A percentile compares a stretch with the other conserved stretches of the same genome.
phyloP scores from a whole-genome alignment of 495 filamentous ascomycete species.

The Penicillium malachiteum region DNA sequence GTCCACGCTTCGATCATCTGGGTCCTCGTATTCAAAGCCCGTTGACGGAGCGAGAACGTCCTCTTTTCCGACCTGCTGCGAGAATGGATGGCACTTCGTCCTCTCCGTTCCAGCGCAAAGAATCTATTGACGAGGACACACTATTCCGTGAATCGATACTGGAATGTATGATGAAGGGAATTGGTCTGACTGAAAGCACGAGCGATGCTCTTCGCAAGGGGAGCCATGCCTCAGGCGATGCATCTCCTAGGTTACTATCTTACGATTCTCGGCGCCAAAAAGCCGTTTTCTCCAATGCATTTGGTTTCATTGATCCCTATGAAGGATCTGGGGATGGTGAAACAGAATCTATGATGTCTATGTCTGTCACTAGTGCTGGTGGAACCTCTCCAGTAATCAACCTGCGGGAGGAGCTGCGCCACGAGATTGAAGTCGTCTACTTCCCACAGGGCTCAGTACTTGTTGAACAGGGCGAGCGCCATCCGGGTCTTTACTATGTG shows the following conservation, averaged over 20 bases:
- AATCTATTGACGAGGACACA: conserved; percentile 79
- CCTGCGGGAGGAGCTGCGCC: conserved; percentile 70
- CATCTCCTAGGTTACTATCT: conserved; percentile 79
- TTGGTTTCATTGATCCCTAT: conserved; percentile 90
- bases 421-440: conserved; percentile 97
- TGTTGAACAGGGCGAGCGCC: conserved; percentile 95
- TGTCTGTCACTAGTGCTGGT: conserved; percentile 56
- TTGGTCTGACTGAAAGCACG: conserved; percentile 69
- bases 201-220: conserved; percentile 61
- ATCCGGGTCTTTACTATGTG: conserved; percentile 95
- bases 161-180: conserved; percentile 93
- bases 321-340: conserved; percentile 81
- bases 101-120: conserved; percentile 63
- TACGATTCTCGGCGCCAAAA: conserved; percentile 84
- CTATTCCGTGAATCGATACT: conserved; percentile 86
- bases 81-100: conserved; percentile 26
- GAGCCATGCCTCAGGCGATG: conserved; percentile 67
- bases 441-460: conserved; percentile 92
- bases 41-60: conserved; percentile 55
- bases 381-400: conserved; percentile 55
- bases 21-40: conserved; percentile 49
- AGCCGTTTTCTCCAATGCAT: conserved; percentile 81
- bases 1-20: conserved; percentile 35
- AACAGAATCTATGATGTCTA: conserved; percentile 77
- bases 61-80: conserved; percentile 51